Conservation (phyloP, 1,284 basidiomycete species). For the Pseudozyma thailandica region DNA sequence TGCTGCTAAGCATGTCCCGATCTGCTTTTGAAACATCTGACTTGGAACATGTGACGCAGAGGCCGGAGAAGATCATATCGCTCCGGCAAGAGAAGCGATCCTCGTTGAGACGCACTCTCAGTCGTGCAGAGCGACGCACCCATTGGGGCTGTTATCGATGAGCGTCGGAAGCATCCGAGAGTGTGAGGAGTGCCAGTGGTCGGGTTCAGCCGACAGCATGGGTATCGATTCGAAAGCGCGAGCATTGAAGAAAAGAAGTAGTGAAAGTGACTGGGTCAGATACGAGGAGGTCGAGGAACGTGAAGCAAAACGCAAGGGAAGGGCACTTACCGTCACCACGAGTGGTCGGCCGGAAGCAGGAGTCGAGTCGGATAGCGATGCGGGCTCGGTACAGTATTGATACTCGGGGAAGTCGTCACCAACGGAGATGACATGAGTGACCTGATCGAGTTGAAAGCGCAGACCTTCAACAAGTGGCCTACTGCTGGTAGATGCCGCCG, state of each 20-base stretch:
- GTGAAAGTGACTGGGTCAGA: neutral
- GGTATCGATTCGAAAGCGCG: neutral
- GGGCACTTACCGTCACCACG: conserved; percentile 37
- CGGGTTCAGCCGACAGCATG: conserved; percentile 15
- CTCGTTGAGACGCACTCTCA: conserved; percentile 49
- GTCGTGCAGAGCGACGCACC: conserved; percentile 48
- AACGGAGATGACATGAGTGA: conserved; percentile 71
- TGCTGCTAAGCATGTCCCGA: conserved; percentile 78
- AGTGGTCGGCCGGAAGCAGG: conserved; percentile 13
- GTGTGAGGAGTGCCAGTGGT: neutral
- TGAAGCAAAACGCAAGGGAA: neutral
- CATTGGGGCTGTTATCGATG: conserved; percentile 46
- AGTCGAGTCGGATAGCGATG: conserved; percentile 20
- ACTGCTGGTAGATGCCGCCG: conserved; percentile 11
- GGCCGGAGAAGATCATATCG: conserved; percentile 81
- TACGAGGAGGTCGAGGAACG: neutral
- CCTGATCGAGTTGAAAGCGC: conserved; percentile 49
- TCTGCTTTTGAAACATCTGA: conserved; percentile 73
- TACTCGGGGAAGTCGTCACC: conserved; percentile 73
- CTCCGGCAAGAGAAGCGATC: conserved; percentile 80
- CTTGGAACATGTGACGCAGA: conserved; percentile 73
- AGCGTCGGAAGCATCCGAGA: conserved; percentile 8
- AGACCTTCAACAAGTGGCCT: neutral
- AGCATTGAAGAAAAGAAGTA: neutral
- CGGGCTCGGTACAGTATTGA: conserved; percentile 36